Percentiles rank a stretch among this genome's conserved stretches.
Evolutionary conservation across 2,329 filamentous ascomycete genomes (phyloP).

Genomic region (Alternaria consortialis): DNA sequence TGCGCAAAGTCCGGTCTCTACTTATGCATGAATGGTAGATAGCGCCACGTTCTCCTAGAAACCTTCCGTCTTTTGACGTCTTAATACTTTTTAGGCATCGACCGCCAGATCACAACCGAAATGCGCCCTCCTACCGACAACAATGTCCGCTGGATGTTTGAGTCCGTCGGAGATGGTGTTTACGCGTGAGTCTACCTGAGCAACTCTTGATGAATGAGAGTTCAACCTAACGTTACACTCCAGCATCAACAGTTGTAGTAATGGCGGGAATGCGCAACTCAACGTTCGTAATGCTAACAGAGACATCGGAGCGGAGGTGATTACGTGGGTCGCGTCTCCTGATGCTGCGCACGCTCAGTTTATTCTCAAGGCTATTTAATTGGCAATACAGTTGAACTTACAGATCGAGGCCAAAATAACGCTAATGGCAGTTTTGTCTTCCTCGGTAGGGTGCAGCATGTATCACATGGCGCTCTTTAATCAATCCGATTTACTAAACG

Average conservation of each 20-base stretch:
- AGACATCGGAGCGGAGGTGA: neutral
- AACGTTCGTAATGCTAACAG: neutral
- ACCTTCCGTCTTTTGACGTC: too few relatives aligned
- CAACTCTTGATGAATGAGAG: too few relatives aligned
- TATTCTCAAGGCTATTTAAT: neutral
- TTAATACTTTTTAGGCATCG: too few relatives aligned
- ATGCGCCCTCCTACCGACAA: neutral
- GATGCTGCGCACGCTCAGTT: neutral
- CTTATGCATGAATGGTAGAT: neutral
- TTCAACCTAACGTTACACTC: too few relatives aligned
- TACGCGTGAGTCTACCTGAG: neutral
- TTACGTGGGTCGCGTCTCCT: neutral
- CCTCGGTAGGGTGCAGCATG: neutral
- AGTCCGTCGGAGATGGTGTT: neutral
- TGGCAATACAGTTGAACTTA: too few relatives aligned
- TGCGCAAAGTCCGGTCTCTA: conserved; percentile 7
- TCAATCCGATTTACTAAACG: neutral
- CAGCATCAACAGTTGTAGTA: conserved; percentile 7
- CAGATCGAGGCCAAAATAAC: too few relatives aligned
- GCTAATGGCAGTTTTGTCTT: too few relatives aligned
- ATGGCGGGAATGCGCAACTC: neutral
- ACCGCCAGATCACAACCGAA: neutral
- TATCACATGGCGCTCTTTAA: neutral
- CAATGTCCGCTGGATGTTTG: conserved; percentile 7
- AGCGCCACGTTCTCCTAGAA: too few relatives aligned